These are phyloP conservation scores for Ganoderma lingzhi DNA, from an alignment of 1,284 basidiomycete genomes.

Conservation along the genomic window DNA sequence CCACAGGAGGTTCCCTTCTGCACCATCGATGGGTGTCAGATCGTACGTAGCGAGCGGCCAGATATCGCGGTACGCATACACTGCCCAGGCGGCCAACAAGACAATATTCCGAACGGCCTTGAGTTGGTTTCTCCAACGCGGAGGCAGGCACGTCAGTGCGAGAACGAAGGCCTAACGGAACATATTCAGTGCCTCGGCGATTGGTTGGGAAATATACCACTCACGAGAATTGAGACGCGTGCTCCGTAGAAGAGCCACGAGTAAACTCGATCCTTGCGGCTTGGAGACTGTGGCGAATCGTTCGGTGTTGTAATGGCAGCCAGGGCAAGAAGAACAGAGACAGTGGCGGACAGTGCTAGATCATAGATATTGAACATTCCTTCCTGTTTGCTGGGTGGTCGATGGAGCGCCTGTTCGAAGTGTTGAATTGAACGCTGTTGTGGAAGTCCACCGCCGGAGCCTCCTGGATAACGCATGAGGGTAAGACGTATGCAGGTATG, in stretches of 20 bases:
- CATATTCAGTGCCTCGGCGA: not conserved
- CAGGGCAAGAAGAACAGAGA: not conserved
- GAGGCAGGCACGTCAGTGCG: constrained; percentile 1
- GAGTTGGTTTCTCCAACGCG: not conserved
- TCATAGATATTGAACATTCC: constrained; percentile 7
- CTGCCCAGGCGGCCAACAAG: constrained; percentile 46
- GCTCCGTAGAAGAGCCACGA: constrained; percentile 6
- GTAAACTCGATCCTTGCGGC: not conserved
- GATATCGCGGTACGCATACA: constrained; percentile 58
- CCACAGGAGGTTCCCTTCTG: constrained; percentile 45
- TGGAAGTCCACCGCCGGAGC: not conserved
- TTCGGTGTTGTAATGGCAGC: constrained; percentile 1
- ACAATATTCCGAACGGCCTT: constrained; percentile 36
- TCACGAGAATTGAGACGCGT: constrained; percentile 2
- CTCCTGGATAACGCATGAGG: not conserved
- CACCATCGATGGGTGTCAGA: constrained; percentile 48
- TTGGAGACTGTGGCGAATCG: constrained; percentile 1
- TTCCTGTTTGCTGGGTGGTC: no score
- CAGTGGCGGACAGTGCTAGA: not conserved
- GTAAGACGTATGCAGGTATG: not conserved
- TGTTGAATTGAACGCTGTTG: not conserved
- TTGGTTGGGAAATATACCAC: not conserved
- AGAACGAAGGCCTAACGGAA: not conserved
- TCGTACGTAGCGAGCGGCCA: constrained; percentile 55
- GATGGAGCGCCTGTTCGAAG: not conserved